Base-by-base conservation (phyloP, 139 green algal genomes). In the Limnomonas spitsbergensis region DNA sequence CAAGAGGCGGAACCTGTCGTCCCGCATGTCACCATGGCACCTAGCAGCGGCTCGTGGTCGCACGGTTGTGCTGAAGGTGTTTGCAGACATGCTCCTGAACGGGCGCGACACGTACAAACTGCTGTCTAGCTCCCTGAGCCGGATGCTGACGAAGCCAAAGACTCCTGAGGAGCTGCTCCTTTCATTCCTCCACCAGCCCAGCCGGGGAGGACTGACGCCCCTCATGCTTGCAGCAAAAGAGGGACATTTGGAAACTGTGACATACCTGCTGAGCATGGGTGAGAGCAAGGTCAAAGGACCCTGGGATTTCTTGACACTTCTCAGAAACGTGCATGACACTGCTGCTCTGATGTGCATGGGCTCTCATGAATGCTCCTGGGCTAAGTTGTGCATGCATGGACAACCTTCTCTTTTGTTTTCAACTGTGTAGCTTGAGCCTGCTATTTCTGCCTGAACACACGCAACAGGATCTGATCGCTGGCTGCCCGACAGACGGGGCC, bases 391-490 rank as follows among this genome's bases (percentile, higher is more conserved):
- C n/a, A n/a, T n/a, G n/a, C n/a, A n/a, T n/a, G n/a, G n/a, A n/a
- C n/a, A n/a, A n/a, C n/a, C n/a, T n/a, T n/a, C n/a, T n/a, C n/a
- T n/a, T n/a, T n/a, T n/a, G n/a, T n/a, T n/a, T n/a, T n/a, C n/a
- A n/a, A n/a, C n/a, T n/a, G n/a, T n/a, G n/a, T n/a, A n/a, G n/a
- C n/a, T n/a, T n/a, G n/a, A n/a, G n/a, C n/a, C n/a, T n/a, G n/a
- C n/a, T n/a, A n/a, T n/a, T n/a, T n/a, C n/a, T n/a, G n/a, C n/a
- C n/a, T n/a, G n/a, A n/a, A n/a, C n/a, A n/a, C n/a, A n/a, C n/a
- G n/a, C n/a, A n/a, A n/a, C 53, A 82, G 78, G 78, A 38, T 70
- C 78, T 0, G 78, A 83, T 39, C 54, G 53, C 72, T 83, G 78
- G 78, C 35, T 53, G 40, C 54, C 26, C 2, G 78, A 83, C 42